A percentile compares a stretch with the other conserved stretches of the same genome.
Evolutionary conservation across 2,329 filamentous ascomycete species (phyloP).

Genomic region (Penicillium sp.): DNA sequence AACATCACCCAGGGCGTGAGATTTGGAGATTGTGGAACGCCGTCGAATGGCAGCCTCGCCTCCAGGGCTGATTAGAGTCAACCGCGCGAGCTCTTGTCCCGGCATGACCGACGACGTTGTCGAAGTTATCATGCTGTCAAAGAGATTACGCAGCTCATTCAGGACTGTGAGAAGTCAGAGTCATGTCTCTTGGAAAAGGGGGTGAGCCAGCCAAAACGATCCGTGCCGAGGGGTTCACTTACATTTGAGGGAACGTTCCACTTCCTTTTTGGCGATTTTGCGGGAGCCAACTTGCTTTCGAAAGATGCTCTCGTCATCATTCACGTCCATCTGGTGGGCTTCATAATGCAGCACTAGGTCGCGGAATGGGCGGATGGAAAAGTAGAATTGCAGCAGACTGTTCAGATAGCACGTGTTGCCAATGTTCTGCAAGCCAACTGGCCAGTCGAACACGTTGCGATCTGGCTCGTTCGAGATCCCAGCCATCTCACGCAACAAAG

Average conservation of each 20-base stretch:
- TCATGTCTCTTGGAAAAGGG: not conserved
- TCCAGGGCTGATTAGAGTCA: slow-evolving; percentile 62
- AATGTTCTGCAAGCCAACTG: slow-evolving; percentile 85
- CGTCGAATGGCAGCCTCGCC: slow-evolving; percentile 49
- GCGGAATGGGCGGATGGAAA: slow-evolving; percentile 75
- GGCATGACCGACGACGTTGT: slow-evolving; percentile 60
- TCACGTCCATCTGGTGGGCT: slow-evolving; percentile 61
- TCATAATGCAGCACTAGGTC: slow-evolving; percentile 75
- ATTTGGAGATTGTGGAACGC: slow-evolving; percentile 38
- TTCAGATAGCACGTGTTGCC: slow-evolving; percentile 98
- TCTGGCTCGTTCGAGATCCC: slow-evolving; percentile 26
- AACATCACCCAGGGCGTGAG: slow-evolving; percentile 38
- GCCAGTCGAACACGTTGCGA: slow-evolving; percentile 50
- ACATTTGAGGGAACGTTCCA: slow-evolving; percentile 66
- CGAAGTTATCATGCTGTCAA: slow-evolving; percentile 62
- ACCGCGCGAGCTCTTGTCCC: slow-evolving; percentile 69
- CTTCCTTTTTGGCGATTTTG: slow-evolving; percentile 54
- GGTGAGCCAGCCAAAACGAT: not conserved
- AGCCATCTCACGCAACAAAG: slow-evolving; percentile 30
- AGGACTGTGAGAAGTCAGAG: slow-evolving; percentile 51
- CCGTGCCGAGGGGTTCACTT: slow-evolving; percentile 34
- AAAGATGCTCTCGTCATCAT: slow-evolving; percentile 53
- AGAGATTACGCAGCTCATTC: slow-evolving; percentile 65
- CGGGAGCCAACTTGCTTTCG: slow-evolving; percentile 70
- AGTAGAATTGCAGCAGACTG: slow-evolving; percentile 91